phyloP scores from a whole-genome alignment of 2,329 filamentous ascomycete genomes.

The Talaromyces sp. region DNA sequence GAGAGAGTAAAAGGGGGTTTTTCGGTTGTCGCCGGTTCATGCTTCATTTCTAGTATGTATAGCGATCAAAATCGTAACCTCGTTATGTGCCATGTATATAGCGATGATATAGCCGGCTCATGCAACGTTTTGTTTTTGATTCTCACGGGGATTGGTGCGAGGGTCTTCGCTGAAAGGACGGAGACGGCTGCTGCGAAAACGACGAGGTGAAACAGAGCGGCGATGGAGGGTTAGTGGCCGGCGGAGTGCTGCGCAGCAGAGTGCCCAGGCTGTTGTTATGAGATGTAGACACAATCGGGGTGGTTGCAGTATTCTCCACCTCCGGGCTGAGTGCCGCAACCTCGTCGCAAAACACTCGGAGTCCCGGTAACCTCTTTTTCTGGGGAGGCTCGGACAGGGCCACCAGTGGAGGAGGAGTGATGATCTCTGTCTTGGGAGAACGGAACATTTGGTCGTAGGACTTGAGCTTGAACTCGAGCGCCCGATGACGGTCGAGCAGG shows the following conservation, averaged over 20 bases:
- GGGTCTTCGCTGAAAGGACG: constrained; percentile 25
- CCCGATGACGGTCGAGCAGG: constrained; percentile 30
- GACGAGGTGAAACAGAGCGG: constrained; percentile 26
- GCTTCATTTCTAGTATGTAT: neutral
- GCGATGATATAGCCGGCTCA: neutral
- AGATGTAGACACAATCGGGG: constrained; percentile 20
- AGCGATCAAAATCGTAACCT: neutral
- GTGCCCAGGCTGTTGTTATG: constrained; percentile 25
- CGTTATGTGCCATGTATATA: neutral
- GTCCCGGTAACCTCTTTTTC: constrained; percentile 30
- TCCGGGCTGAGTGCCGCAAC: constrained; percentile 23
- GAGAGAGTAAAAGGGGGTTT: neutral
- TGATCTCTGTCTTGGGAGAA: constrained; percentile 28
- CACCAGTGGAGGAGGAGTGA: constrained; percentile 21
- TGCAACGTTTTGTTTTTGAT: neutral
- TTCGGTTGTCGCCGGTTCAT: neutral
- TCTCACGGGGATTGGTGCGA: constrained; percentile 15
- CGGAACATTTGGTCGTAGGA: constrained; percentile 35
- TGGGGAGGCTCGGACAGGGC: constrained; percentile 19
- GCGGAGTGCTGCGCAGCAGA: constrained; percentile 28
- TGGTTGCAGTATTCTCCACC: constrained; percentile 13
- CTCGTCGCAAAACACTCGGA: constrained; percentile 32
- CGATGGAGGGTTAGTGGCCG: constrained; percentile 30
- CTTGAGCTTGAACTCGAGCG: constrained; percentile 33
- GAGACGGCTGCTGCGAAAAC: constrained; percentile 18